Base-by-base conservation (phyloP, 768 basidiomycete species). In the Terana coerulea region DNA sequence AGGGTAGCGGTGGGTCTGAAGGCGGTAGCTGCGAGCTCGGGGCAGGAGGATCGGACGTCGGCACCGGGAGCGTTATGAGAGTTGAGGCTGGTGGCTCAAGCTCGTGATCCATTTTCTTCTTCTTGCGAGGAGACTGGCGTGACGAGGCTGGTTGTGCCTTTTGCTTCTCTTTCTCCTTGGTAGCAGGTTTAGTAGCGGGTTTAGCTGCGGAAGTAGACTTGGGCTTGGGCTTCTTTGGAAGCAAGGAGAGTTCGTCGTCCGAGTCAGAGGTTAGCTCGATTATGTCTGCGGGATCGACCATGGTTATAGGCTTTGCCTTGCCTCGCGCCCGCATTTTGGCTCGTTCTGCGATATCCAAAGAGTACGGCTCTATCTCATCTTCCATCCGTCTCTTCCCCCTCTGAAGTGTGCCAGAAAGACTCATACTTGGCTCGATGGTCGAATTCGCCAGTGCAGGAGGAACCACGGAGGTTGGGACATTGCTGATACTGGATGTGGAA, bases 301-400 rank as follows among this genome's bases (percentile, higher is more conserved):
- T 21, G 62, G 3, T 9, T 5, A 21, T 29, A 17, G 37, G 48
- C 49, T 47, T 58, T 10, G 59, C 52, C 19, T 59, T 56, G 2
- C 57, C 60, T 30, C 67, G 62, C 1, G 63, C 58, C 9, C 68
- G 65, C 30, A 64, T 47, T 54, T 69, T 69, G 14, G 67, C 61
- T 7, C 67, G 64, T 33, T 69, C 68, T 2, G 68, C 64, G 34
- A 69, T 67, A 39, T 63, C 64, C 12, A 40, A 50, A 2, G 64
- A 55, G 48, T 49, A 64, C 3, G 36, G n/a, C 12, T 39, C 37
- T 11, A 42, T 42, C n/a, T 21, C 36, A 1, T 50, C 51, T 6
- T 59, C 36, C 7, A 15, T 9, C 17, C 31, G 21, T 26, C 7
- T 34, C 24, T 15, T 48, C 49, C 4, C 17, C 34, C 15, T 24